These are phyloP conservation scores for Lavandula angustifolia DNA, from an alignment of 257 asterid species.

Conservation along the genomic window DNA sequence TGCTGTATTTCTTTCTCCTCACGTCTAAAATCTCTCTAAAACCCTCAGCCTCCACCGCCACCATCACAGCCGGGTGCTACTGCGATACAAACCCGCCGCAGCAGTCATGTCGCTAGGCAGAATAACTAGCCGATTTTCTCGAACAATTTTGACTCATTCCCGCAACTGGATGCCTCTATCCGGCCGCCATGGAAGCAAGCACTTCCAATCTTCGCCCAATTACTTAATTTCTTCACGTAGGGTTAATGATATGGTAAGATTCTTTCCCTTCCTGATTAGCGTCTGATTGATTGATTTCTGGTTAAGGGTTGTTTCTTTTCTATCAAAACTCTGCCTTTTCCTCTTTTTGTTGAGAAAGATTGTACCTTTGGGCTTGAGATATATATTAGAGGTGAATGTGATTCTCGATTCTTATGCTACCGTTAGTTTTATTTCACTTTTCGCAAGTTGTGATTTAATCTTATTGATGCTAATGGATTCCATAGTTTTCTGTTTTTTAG, in stretches of 20 bases:
- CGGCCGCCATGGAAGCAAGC: conserved; percentile 38
- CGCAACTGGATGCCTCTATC: conserved; percentile 47
- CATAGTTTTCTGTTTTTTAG: neutral
- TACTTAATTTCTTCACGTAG: conserved; percentile 37
- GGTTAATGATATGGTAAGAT: conserved; percentile 45
- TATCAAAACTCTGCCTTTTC: too few species aligned
- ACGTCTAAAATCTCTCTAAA: conserved; percentile 43
- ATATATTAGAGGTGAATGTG: conserved; percentile 6
- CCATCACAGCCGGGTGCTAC: conserved; percentile 12
- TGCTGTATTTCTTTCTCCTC: conserved; percentile 36
- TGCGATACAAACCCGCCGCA: conserved; percentile 10
- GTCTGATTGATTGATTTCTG: conserved; percentile 21
- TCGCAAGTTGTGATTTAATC: too few species aligned
- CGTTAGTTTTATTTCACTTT: neutral
- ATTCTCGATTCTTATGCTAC: neutral
- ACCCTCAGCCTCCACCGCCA: conserved; percentile 40
- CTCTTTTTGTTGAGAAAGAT: neutral
- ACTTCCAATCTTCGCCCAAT: conserved; percentile 33
- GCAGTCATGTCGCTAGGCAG: conserved; percentile 56
- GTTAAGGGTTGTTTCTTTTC: neutral
- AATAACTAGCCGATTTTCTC: conserved; percentile 53
- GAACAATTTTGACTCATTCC: conserved; percentile 41
- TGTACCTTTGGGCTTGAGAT: neutral
- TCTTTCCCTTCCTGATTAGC: conserved; percentile 14
- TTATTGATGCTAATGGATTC: neutral